Evolutionary conservation across 2,329 filamentous ascomycete species (phyloP), one percentile per base, ranked within the genome.

Genomic region (Monosporascus sp.): DNA sequence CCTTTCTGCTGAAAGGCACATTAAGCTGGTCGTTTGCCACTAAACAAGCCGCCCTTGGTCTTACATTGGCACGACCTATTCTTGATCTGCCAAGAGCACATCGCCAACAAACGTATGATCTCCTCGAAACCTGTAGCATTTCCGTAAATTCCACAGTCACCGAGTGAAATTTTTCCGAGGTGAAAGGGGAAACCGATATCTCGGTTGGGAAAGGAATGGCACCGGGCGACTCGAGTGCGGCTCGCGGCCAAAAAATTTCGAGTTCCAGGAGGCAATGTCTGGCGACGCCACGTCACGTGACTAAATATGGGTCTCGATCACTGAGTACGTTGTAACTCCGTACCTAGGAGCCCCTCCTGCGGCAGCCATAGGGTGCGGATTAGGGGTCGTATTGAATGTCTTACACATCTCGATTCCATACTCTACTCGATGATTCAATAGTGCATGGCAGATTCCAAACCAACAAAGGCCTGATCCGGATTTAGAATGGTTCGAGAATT

Each of bases 61-160:
- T 54, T 24, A 51, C 31, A 48, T 54, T 45, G 20, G 49, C 37
- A 18, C 37, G 44, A 51, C 54, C 46, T 42, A 54, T 52, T 36
- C 51, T 25, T 22, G 54, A 22, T n/a, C 50, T 58, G 51, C 55
- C 58, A 44, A 47, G 53, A 20, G 62, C 56, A 53, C 67, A 69
- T 50, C 58, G 59, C 67, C 67, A 68, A 47, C 67, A 69, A 20
- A 68, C 57, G 50, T 62, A 68, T 5, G 65, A 60, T 44, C 55
- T 60, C 50, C 54, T 58, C 18, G 66, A 63, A 42, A 57, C 59
- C 52, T 61, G 61, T 22, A 68, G 49, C 66, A 69, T 68, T 9
- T 25, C 62, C 17, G n/a, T 31, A 36, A 9, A 46, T 46, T 31
- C 42, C 24, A 46, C 22, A n/a, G 6, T 11, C 7, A 11, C 38